These are phyloP conservation scores for Aureobasidium pullulans DNA, from an alignment of 2,329 filamentous ascomycete genomes.

Conservation along the genomic window DNA sequence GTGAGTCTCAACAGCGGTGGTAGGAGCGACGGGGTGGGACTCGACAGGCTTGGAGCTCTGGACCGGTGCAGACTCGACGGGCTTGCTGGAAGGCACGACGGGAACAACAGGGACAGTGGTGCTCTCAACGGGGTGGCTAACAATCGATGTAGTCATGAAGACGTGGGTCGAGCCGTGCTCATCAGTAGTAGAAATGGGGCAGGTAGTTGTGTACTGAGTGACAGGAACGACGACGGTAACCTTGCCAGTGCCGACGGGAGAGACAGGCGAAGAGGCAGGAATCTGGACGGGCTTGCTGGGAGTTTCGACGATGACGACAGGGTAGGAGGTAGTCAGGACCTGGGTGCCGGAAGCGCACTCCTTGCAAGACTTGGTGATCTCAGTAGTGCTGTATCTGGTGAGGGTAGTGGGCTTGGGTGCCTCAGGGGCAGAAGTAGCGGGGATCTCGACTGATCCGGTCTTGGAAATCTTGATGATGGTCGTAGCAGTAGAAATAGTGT, in stretches of 20 bases:
- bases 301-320: background rate
- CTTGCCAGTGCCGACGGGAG: background rate
- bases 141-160: conserved; percentile 37
- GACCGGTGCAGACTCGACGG: background rate
- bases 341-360: conserved; percentile 24
- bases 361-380: conserved; percentile 28
- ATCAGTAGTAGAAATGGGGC: no score
- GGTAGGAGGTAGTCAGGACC: conserved; percentile 11
- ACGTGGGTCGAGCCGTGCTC: conserved; percentile 26
- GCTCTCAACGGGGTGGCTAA: conserved; percentile 1
- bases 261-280: background rate
- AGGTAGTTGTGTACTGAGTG: conserved; percentile 18
- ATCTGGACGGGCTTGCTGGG: background rate
- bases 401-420: conserved; percentile 16
- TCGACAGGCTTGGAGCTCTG: background rate
- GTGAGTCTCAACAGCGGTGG: no score
- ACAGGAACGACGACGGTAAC: background rate
- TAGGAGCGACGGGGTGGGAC: background rate
- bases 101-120: background rate
- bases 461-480: conserved; percentile 5
- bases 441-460: background rate
- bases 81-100: background rate
- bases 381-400: conserved; percentile 18
- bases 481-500: conserved; percentile 1
- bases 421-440: background rate